Evolutionary conservation across 306 rosid species (phyloP).

Genomic region (Vigna unguiculata): DNA sequence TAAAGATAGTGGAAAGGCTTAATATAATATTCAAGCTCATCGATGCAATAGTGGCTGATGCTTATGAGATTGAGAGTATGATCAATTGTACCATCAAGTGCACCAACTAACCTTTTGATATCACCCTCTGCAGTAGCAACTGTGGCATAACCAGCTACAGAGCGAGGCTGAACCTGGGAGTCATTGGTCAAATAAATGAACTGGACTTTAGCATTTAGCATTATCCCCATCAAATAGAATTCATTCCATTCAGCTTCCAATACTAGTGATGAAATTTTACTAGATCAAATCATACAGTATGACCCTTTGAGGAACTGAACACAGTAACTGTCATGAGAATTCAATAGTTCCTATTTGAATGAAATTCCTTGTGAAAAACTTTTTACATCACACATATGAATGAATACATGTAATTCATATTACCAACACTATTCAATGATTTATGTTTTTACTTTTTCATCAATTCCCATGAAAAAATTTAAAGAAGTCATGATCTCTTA

Average conservation of each 20-base stretch:
- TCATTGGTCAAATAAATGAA: conserved; percentile 32
- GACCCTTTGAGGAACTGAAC: conserved; percentile 23
- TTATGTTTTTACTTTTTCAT: too few relatives aligned
- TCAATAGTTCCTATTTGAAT: not conserved
- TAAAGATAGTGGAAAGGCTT: conserved; percentile 13
- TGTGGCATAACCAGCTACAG: conserved; percentile 71
- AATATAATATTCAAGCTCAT: conserved; percentile 19
- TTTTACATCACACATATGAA: not conserved
- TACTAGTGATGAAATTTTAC: conserved; percentile 1
- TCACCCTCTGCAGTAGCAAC: conserved; percentile 64
- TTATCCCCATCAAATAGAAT: conserved; percentile 9
- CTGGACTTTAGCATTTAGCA: conserved; percentile 26
- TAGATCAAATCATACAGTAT: conserved; percentile 12
- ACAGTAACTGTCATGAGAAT: conserved; percentile 9
- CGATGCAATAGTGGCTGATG: conserved; percentile 12
- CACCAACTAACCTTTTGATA: conserved; percentile 65
- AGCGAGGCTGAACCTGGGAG: conserved; percentile 76
- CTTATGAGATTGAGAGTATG: conserved; percentile 24
- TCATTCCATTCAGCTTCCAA: conserved; percentile 30
- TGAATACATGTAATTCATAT: too few relatives aligned
- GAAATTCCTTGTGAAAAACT: not conserved
- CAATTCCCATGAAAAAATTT: too few relatives aligned
- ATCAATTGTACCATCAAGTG: conserved; percentile 32
- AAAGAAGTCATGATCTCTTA: too few relatives aligned
- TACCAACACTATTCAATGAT: too few relatives aligned